Base-by-base conservation (phyloP, 495 filamentous ascomycete species). In the Entonaema liquescens region DNA sequence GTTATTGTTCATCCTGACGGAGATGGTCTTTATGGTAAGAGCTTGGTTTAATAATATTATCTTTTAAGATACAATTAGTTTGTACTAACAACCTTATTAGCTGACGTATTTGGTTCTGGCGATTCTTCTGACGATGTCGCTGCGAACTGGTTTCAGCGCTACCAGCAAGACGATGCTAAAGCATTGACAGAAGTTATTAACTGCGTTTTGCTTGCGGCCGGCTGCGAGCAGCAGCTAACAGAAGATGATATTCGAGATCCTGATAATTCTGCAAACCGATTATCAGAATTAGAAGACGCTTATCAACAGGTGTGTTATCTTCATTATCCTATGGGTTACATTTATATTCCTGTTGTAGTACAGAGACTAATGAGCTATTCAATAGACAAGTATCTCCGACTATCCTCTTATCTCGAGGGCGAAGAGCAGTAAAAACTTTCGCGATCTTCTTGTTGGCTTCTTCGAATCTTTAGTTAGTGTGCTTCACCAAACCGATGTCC, bases 371-470 rank as follows among this genome's bases (percentile, higher is more conserved):
- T 55, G 13, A 17, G 29, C 42, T 64, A 1, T 7, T 29, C 12
- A 52, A 28, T 65, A 91, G 79, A 88, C 92, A 79, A 89, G 89
- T 44, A 89, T 94, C 44, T 88, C 91, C 17, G 96, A 98, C 26
- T 99, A 98, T 74, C 96, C 95, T n/a, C 86, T 99, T 15, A 90
- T 96, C 21, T 93, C 93, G 9, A 92, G 89, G 77, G 84, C 86
- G 13, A 93, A 90, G 76, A 87, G 84, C 42, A 89, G 85, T 71
- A 85, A 87, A 49, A 83, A 89, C 23, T 98, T 98, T 79, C 91
- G 91, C 58, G 82, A 89, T 5, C 81, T 89, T 21, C 80, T 99
- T n/a, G 80, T 90, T 47, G 87, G 87, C 54, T 98, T 98, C 79
- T 90, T 97, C 74, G 80, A 85, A 61, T 82, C 89, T 3, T 79